Evolutionary conservation across 2,329 filamentous ascomycete species (phyloP).

Genomic region (Ophiostoma perfectum): DNA sequence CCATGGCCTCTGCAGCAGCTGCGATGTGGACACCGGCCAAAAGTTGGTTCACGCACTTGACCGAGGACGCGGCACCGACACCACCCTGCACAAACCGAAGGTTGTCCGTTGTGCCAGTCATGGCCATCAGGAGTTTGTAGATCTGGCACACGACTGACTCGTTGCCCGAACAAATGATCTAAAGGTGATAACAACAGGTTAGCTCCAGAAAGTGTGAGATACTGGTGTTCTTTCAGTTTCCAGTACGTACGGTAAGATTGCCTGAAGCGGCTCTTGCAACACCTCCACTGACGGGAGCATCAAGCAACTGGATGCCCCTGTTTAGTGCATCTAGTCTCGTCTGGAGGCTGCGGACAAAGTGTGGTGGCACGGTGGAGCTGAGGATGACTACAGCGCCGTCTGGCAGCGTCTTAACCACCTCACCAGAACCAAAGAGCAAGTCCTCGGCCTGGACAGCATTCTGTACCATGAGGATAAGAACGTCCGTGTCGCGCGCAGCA

Average conservation of each 20-base stretch:
- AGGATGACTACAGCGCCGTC: constrained; percentile 34
- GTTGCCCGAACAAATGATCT: constrained; percentile 39
- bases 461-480: constrained; percentile 32
- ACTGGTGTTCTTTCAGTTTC: too few relatives aligned
- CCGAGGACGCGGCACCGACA: constrained; percentile 49
- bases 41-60: constrained; percentile 55
- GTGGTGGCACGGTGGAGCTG: constrained; percentile 37
- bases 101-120: constrained; percentile 33
- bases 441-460: constrained; percentile 17
- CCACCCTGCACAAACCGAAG: constrained; percentile 47
- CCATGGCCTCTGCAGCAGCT: constrained; percentile 51
- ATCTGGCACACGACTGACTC: constrained; percentile 30
- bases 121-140: constrained; percentile 20
- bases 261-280: constrained; percentile 36
- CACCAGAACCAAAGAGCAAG: constrained; percentile 17
- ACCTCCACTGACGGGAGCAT: constrained; percentile 38
- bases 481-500: constrained; percentile 31
- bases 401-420: constrained; percentile 19
- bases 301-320: constrained; percentile 33
- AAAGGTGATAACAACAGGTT: too few relatives aligned
- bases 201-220: too few relatives aligned
- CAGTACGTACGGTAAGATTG: constrained; percentile 29
- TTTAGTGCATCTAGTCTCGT: constrained; percentile 26
- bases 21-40: constrained; percentile 55
- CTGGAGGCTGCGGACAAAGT: constrained; percentile 29